These are phyloP conservation scores for Centaurea solstitialis DNA, from an alignment of 129 eudicot genomes.

Conservation along the genomic window DNA sequence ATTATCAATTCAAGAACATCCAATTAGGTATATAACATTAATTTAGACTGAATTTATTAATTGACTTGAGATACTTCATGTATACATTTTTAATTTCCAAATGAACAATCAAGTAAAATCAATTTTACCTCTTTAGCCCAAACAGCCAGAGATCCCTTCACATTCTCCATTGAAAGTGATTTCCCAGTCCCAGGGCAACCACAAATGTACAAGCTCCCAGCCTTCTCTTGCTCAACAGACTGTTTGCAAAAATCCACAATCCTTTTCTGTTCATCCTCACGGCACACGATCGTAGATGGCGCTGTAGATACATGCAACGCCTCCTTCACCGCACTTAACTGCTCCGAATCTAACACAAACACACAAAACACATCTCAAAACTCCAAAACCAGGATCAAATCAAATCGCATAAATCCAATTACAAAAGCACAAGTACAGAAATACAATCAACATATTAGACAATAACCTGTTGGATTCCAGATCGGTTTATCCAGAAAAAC, in stretches of 20 bases:
- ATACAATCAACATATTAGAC: background rate
- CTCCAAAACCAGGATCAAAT: background rate
- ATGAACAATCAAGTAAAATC: background rate
- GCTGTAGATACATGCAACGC: slow-evolving; percentile 78
- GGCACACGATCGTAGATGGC: slow-evolving; percentile 62
- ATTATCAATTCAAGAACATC: slow-evolving; percentile 2
- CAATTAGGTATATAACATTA: background rate
- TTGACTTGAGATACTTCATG: background rate
- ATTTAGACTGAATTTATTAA: background rate
- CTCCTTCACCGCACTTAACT: slow-evolving; percentile 76
- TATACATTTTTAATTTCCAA: background rate
- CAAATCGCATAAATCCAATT: background rate
- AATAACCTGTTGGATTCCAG: slow-evolving; percentile 75
- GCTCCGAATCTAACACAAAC: slow-evolving; percentile 53
- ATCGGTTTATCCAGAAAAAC: slow-evolving; percentile 50
- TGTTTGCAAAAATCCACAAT: slow-evolving; percentile 71
- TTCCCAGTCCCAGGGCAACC: slow-evolving; percentile 96
- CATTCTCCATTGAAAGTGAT: slow-evolving; percentile 85
- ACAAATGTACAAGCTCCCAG: slow-evolving; percentile 86
- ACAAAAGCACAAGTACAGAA: no score
- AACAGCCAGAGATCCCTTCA: slow-evolving; percentile 47
- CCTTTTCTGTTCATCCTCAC: slow-evolving; percentile 73
- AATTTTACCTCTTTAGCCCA: slow-evolving; percentile 82
- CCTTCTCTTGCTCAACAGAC: slow-evolving; percentile 57
- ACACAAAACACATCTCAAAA: background rate